Evolutionary conservation across 371 early-diverging fungal genomes (phyloP).

Genomic region (Umbelopsis sp.): DNA sequence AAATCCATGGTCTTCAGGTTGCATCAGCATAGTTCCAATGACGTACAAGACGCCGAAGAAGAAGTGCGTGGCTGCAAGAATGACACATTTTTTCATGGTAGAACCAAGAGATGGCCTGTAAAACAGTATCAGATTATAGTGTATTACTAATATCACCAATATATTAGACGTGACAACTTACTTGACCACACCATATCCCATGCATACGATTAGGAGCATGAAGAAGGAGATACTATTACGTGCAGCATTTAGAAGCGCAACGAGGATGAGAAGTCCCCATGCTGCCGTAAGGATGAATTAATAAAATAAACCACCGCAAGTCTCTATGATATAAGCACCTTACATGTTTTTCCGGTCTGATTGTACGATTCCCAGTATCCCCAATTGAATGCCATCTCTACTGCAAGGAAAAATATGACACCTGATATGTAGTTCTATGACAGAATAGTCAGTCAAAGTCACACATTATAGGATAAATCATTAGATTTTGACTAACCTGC

Average conservation of each 20-base stretch:
- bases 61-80: constrained; percentile 83
- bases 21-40: constrained; percentile 76
- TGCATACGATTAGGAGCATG: constrained; percentile 90
- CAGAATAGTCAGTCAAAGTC: no score
- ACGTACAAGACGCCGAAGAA: constrained; percentile 88
- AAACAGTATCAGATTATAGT: not conserved
- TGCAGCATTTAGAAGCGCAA: constrained; percentile 85
- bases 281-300: constrained; percentile 39
- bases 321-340: constrained; percentile 25
- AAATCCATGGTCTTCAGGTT: constrained; percentile 68
- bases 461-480: no score
- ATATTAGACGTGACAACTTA: constrained; percentile 31
- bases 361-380: constrained; percentile 85
- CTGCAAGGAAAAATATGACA: constrained; percentile 81
- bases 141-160: no score
- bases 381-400: constrained; percentile 92
- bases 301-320: constrained; percentile 20
- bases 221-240: constrained; percentile 93
- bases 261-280: constrained; percentile 58
- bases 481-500: constrained; percentile 44
- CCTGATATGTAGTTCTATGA: constrained; percentile 79
- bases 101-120: constrained; percentile 85
- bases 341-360: constrained; percentile 64
- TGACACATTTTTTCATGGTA: constrained; percentile 86
- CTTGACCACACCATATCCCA: constrained; percentile 96